These are phyloP conservation scores for Seiridium unicorne DNA, from an alignment of 2,329 filamentous ascomycete species.

Conservation along the genomic window DNA sequence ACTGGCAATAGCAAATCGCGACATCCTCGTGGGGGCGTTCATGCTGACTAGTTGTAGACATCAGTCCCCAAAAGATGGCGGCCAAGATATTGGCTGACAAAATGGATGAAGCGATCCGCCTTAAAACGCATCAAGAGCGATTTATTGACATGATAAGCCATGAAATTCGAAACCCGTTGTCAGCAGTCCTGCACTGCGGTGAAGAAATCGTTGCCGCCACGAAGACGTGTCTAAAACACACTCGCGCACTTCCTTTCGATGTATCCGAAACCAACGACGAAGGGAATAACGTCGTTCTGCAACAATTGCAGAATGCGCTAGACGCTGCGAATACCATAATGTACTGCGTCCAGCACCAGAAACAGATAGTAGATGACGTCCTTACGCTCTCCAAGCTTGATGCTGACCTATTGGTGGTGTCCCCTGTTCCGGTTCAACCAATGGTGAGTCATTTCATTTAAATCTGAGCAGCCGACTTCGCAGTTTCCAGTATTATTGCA, in stretches of 20 bases:
- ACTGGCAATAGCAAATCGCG: no score
- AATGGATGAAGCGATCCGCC: slow-evolving; percentile 24
- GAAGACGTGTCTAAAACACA: slow-evolving; percentile 11
- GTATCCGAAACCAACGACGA: neutral
- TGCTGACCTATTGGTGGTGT: slow-evolving; percentile 70
- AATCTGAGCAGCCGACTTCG: no score
- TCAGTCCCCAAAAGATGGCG: slow-evolving; percentile 25
- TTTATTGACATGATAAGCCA: slow-evolving; percentile 30
- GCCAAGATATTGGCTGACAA: slow-evolving; percentile 21
- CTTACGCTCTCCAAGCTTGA: slow-evolving; percentile 75
- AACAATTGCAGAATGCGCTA: slow-evolving; percentile 54
- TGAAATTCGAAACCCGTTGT: slow-evolving; percentile 26
- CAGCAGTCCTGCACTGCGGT: slow-evolving; percentile 25
- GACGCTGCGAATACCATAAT: slow-evolving; percentile 77
- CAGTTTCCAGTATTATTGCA: no score
- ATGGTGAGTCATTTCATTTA: slow-evolving; percentile 30
- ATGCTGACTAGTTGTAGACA: slow-evolving; percentile 11
- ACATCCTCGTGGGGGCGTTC: neutral
- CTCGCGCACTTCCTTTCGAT: slow-evolving; percentile 6
- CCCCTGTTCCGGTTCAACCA: slow-evolving; percentile 68
- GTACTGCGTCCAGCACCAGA: slow-evolving; percentile 77
- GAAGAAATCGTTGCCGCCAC: slow-evolving; percentile 26
- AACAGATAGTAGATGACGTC: slow-evolving; percentile 74
- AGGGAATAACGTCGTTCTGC: neutral
- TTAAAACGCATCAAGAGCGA: slow-evolving; percentile 23